These are phyloP conservation scores for Solanum stenotomum DNA, from an alignment of 257 asterid genomes.

Conservation along the genomic window DNA sequence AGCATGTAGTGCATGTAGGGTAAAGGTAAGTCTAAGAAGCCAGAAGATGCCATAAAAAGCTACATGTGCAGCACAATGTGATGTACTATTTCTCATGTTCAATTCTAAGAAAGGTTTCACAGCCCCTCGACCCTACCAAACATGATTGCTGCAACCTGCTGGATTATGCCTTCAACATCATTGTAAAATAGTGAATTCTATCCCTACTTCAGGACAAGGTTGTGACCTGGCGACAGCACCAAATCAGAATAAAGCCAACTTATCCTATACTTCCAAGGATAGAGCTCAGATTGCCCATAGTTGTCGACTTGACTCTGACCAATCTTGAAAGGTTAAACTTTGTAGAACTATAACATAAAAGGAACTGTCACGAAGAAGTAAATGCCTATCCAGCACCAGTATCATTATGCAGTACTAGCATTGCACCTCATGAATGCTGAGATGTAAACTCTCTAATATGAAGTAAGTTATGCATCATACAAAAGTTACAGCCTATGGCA, in stretches of 20 bases:
- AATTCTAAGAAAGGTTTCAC: neutral
- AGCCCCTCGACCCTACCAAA: neutral
- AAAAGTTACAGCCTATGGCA: neutral
- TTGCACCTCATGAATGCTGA: neutral
- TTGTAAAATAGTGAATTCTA: neutral
- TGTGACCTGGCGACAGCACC: neutral
- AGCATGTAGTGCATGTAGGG: neutral
- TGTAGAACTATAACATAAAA: neutral
- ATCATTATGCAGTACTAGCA: neutral
- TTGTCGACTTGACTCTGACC: neutral
- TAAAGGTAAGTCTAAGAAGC: neutral
- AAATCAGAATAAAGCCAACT: neutral
- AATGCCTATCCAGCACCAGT: neutral
- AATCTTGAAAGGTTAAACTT: neutral
- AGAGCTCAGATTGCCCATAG: neutral
- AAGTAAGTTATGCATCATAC: neutral
- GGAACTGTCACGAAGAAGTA: neutral
- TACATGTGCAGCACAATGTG: neutral
- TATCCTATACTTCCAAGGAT: neutral
- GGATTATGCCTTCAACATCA: neutral
- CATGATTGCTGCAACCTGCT: neutral
- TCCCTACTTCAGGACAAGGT: neutral
- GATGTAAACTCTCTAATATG: neutral
- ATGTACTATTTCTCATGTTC: neutral
- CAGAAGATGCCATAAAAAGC: neutral